Percentiles rank a stretch among this genome's conserved stretches.
Conservation (phyloP, 352 stramenopile species). For the Globisporangium spinosum region DNA sequence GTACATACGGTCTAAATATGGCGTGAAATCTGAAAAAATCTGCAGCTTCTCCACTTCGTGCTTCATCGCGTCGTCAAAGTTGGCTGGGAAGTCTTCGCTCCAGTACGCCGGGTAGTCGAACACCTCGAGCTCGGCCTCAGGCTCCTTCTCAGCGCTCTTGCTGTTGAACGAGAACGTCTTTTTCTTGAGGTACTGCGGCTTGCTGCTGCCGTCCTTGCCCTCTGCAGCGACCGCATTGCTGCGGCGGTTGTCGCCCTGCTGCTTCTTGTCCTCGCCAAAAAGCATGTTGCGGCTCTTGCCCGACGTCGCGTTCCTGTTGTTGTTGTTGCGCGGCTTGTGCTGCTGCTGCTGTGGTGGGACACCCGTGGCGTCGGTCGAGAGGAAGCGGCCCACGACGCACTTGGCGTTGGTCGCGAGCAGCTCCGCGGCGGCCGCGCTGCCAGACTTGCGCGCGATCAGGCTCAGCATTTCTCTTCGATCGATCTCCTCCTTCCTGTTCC, state of each 20-base stretch:
- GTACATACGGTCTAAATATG: slow-evolving; percentile 55
- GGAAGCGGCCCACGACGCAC: slow-evolving; percentile 16
- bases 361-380: slow-evolving; percentile 17
- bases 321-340: slow-evolving; percentile 16
- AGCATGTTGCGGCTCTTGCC: slow-evolving; percentile 34
- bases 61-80: slow-evolving; percentile 81
- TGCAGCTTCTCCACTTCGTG: slow-evolving; percentile 85
- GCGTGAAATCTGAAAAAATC: slow-evolving; percentile 77
- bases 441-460: slow-evolving; percentile 17
- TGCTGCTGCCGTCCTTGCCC: slow-evolving; percentile 5
- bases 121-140: slow-evolving; percentile 43
- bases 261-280: slow-evolving; percentile 24
- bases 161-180: slow-evolving; percentile 67
- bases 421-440: slow-evolving; percentile 13
- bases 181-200: slow-evolving; percentile 40
- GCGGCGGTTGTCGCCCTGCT: neutral
- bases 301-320: slow-evolving; percentile 15
- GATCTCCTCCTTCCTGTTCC: neutral
- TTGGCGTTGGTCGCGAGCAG: slow-evolving; percentile 20
- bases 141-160: slow-evolving; percentile 31
- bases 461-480: slow-evolving; percentile 16
- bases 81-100: slow-evolving; percentile 62
- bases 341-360: slow-evolving; percentile 19
- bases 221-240: slow-evolving; percentile 18
- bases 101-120: slow-evolving; percentile 79